These are phyloP conservation scores for Hura crepitans DNA, from an alignment of 441 rosid species.

Conservation along the genomic window DNA sequence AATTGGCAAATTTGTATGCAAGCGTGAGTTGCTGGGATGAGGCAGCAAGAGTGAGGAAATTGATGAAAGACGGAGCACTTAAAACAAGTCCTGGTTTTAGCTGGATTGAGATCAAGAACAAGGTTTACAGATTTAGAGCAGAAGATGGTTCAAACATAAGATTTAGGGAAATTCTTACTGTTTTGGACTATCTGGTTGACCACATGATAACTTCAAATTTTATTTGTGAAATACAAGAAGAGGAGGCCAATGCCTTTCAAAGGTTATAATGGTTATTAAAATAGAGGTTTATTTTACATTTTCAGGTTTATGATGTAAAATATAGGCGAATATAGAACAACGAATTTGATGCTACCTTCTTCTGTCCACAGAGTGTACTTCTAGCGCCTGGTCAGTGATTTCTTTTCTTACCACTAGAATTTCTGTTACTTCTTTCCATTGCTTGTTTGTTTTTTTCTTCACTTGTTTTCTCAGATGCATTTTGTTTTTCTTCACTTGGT, in stretches of 20 bases:
- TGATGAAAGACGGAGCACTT: conserved; percentile 70
- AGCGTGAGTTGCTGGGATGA: conserved; percentile 58
- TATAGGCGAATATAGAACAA: conserved; percentile 43
- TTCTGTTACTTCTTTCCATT: not conserved
- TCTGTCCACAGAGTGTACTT: conserved; percentile 51
- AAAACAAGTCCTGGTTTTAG: conserved; percentile 64
- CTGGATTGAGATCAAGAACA: conserved; percentile 70
- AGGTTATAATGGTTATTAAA: not conserved
- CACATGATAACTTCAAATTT: conserved; percentile 38
- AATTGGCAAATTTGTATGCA: conserved; percentile 68
- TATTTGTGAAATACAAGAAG: conserved; percentile 27
- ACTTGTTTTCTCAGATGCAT: too few relatives aligned
- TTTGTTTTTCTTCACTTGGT: not conserved
- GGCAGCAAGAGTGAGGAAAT: conserved; percentile 62
- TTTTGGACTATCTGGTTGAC: conserved; percentile 47
- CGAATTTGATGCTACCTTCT: conserved; percentile 62
- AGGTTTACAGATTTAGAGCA: conserved; percentile 56
- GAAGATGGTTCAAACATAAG: conserved; percentile 49
- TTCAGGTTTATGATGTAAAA: conserved; percentile 45
- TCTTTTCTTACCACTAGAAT: not conserved
- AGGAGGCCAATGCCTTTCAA: conserved; percentile 15
- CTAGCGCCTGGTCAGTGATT: conserved; percentile 41
- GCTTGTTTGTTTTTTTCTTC: not conserved
- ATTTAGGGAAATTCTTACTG: conserved; percentile 36
- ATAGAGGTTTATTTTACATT: conserved; percentile 29